Percentiles rank a stretch among this genome's conserved stretches.
These are phyloP conservation scores for Toxicodendron radicans DNA, from an alignment of 345 rosid species.

Conservation along the genomic window DNA sequence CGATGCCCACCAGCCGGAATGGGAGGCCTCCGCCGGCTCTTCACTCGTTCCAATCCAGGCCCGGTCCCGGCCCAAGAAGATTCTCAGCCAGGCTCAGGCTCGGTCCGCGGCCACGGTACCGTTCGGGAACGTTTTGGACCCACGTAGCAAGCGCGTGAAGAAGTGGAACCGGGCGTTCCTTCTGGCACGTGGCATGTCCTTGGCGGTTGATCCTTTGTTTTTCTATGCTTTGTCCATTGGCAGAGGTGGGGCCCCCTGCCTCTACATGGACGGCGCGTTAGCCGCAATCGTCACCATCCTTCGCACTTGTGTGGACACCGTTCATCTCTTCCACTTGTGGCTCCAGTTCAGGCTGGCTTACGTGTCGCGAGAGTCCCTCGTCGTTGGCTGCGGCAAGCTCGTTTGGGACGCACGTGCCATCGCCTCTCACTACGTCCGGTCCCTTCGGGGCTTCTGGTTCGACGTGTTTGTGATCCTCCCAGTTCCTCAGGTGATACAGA, in stretches of 20 bases:
- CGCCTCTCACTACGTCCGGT: slow-evolving; percentile 46
- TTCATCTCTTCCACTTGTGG: slow-evolving; percentile 52
- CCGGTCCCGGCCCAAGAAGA: slow-evolving; percentile 20
- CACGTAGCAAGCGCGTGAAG: slow-evolving; percentile 54
- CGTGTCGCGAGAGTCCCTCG: slow-evolving; percentile 60
- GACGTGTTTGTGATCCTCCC: slow-evolving; percentile 64
- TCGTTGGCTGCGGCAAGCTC: slow-evolving; percentile 62
- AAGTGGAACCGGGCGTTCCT: slow-evolving; percentile 48
- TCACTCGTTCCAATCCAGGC: slow-evolving; percentile 78
- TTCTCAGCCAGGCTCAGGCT: slow-evolving; percentile 10
- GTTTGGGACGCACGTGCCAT: slow-evolving; percentile 71
- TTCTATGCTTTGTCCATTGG: slow-evolving; percentile 48
- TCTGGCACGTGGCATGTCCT: slow-evolving; percentile 51
- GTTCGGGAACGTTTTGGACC: slow-evolving; percentile 49
- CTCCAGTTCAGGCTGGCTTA: slow-evolving; percentile 64
- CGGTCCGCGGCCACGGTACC: slow-evolving; percentile 38
- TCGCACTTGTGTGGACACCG: slow-evolving; percentile 49
- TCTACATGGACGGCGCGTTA: slow-evolving; percentile 46
- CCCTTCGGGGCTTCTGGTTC: slow-evolving; percentile 55
- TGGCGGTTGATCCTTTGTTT: slow-evolving; percentile 62
- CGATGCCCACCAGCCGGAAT: slow-evolving; percentile 80
- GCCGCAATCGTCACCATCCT: slow-evolving; percentile 41
- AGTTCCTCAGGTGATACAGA: slow-evolving; percentile 49
- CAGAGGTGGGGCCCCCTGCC: slow-evolving; percentile 43
- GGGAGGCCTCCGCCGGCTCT: slow-evolving; percentile 96